These are phyloP conservation scores for Phytopythium aichiense DNA, from an alignment of 352 stramenopile genomes.

Conservation along the genomic window DNA sequence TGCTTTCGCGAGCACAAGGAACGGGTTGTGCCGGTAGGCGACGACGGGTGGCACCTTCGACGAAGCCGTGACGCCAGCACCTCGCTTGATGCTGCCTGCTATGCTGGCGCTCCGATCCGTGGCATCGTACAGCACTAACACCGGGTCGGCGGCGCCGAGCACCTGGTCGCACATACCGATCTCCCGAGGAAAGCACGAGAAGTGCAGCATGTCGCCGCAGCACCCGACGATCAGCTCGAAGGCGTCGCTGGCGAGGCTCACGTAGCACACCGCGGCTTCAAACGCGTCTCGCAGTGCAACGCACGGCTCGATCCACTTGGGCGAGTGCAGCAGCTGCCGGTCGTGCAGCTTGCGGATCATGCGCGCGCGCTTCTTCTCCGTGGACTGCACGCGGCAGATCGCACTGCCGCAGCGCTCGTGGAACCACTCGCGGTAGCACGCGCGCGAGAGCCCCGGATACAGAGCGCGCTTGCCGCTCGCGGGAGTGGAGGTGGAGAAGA, in stretches of 20 bases:
- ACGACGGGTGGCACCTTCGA: background rate
- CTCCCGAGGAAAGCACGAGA: slow-evolving; percentile 23
- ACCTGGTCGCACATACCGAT: slow-evolving; percentile 27
- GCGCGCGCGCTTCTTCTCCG: slow-evolving; percentile 13
- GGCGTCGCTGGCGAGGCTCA: slow-evolving; percentile 11
- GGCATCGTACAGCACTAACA: slow-evolving; percentile 10
- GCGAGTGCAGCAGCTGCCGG: slow-evolving; percentile 22
- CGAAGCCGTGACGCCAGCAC: background rate
- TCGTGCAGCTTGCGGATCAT: slow-evolving; percentile 16
- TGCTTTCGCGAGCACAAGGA: slow-evolving; percentile 15
- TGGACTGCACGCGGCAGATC: slow-evolving; percentile 4
- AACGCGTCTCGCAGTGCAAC: slow-evolving; percentile 7
- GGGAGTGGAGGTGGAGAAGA: slow-evolving; percentile 12
- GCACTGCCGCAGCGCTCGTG: slow-evolving; percentile 2
- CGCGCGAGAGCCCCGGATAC: slow-evolving; percentile 12
- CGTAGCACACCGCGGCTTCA: slow-evolving; percentile 8
- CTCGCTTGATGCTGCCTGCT: too few relatives aligned
- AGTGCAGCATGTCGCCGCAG: slow-evolving; percentile 19
- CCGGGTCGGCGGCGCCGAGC: slow-evolving; percentile 11
- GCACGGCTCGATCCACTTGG: slow-evolving; percentile 15
- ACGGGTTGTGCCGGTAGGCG: slow-evolving; percentile 20
- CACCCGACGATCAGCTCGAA: slow-evolving; percentile 21
- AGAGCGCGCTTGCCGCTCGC: slow-evolving; percentile 12
- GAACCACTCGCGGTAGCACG: slow-evolving; percentile 24
- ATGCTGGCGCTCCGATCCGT: background rate